phyloP scores from a whole-genome alignment of 2,329 filamentous ascomycete species.

The Aphanocladium album region DNA sequence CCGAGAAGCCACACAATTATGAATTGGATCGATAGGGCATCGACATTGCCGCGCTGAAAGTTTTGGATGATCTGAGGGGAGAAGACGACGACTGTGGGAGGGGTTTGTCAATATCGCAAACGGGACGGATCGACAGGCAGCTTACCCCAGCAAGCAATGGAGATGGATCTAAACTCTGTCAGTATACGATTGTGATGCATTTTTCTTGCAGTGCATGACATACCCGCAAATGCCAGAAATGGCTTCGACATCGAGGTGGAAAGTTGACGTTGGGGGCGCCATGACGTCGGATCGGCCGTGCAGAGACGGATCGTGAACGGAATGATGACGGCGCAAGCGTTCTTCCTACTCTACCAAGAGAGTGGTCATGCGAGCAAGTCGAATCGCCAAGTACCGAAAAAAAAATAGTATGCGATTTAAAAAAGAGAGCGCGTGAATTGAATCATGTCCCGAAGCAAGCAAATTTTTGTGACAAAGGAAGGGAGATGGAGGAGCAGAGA shows the following conservation, averaged over 20 bases:
- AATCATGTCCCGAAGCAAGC: background rate
- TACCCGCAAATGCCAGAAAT: constrained; percentile 88
- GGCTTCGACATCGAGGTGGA: constrained; percentile 79
- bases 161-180: constrained; percentile 66
- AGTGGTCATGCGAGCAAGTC: background rate
- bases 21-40: constrained; percentile 87
- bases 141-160: constrained; percentile 81
- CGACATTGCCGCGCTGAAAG: constrained; percentile 76
- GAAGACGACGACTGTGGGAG: constrained; percentile 77
- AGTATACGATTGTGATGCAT: background rate
- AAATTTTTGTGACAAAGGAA: background rate
- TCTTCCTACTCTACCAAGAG: background rate
- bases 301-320: background rate
- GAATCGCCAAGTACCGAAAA: background rate
- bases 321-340: background rate
- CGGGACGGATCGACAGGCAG: constrained; percentile 7
- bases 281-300: constrained; percentile 28
- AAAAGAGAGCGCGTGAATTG: background rate
- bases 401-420: background rate
- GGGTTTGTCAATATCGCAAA: background rate
- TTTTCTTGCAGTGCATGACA: constrained; percentile 56
- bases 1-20: constrained; percentile 88
- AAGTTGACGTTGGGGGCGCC: constrained; percentile 50
- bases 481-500: background rate
- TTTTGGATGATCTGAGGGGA: constrained; percentile 96